A percentile compares a stretch with the other conserved stretches of the same genome.
phyloP scores from a whole-genome alignment of 1,284 basidiomycete genomes.

The Meira nashicola region DNA sequence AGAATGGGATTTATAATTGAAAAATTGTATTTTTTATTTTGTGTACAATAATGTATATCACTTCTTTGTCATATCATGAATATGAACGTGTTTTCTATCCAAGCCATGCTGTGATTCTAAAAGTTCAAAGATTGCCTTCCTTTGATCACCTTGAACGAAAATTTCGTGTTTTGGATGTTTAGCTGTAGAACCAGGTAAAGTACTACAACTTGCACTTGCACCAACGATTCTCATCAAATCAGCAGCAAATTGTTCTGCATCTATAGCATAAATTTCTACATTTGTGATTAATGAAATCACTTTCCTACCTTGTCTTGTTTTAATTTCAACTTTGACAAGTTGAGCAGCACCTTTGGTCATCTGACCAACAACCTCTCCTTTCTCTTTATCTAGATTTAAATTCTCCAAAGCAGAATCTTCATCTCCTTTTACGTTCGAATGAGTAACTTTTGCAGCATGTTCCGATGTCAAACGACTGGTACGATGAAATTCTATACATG shows the following conservation, averaged over 20 bases:
- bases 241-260: constrained; percentile 7
- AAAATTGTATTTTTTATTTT: background rate
- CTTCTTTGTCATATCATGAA: constrained; percentile 12
- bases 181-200: background rate
- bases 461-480: background rate
- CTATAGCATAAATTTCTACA: constrained; percentile 9
- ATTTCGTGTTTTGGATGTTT: constrained; percentile 11
- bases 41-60: constrained; percentile 7
- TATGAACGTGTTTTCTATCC: constrained; percentile 3
- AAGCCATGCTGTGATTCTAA: constrained; percentile 2
- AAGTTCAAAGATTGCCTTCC: constrained; percentile 9
- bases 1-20: constrained; percentile 3
- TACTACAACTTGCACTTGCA: constrained; percentile 10
- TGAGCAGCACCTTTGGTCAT: constrained; percentile 6
- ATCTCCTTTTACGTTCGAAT: background rate
- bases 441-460: background rate
- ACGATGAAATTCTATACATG: constrained; percentile 9
- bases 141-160: constrained; percentile 14
- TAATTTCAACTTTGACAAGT: constrained; percentile 8
- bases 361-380: constrained; percentile 1
- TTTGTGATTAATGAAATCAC: constrained; percentile 12
- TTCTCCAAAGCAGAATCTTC: background rate
- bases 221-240: constrained; percentile 12
- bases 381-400: background rate
- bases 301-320: constrained; percentile 12